Percentiles rank a stretch among this genome's conserved stretches.
Evolutionary conservation across 2,329 filamentous ascomycete genomes (phyloP).

Genomic region (Chaetomium olivaceum): DNA sequence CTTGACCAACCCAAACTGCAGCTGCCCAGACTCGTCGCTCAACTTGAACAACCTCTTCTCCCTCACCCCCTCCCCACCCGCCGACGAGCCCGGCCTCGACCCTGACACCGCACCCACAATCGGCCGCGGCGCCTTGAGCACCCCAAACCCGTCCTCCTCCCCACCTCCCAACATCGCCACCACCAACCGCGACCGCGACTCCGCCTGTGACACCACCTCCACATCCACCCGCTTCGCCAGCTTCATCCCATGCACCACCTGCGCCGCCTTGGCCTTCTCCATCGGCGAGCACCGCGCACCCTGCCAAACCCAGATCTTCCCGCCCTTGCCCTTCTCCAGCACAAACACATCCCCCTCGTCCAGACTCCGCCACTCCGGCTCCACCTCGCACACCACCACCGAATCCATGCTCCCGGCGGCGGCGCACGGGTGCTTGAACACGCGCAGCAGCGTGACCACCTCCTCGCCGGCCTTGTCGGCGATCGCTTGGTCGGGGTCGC

Average conservation of each 20-base stretch:
- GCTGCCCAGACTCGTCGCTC: constrained; percentile 9
- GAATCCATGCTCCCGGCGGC: neutral
- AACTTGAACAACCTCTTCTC: constrained; percentile 14
- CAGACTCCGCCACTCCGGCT: constrained; percentile 3
- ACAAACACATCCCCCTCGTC: constrained; percentile 15
- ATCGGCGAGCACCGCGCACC: constrained; percentile 11
- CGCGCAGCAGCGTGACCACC: neutral
- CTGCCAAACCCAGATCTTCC: constrained; percentile 18
- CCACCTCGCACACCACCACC: constrained; percentile 10
- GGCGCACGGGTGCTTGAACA: neutral
- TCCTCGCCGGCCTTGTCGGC: neutral
- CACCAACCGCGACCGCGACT: constrained; percentile 10
- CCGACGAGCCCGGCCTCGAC: neutral
- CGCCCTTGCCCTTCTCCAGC: neutral
- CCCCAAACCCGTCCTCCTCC: constrained; percentile 27
- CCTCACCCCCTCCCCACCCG: neutral
- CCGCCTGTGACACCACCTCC: constrained; percentile 14
- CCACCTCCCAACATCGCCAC: constrained; percentile 34
- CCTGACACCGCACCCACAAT: neutral
- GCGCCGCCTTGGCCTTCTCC: constrained; percentile 14
- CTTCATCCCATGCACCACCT: constrained; percentile 12
- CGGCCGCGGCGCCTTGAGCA: constrained; percentile 9
- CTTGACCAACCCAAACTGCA: constrained; percentile 10
- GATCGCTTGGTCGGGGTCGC: neutral
- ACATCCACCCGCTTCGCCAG: constrained; percentile 10